These are phyloP conservation scores for Arabidopsis lyrata DNA, from an alignment of 441 rosid species.

Conservation along the genomic window DNA sequence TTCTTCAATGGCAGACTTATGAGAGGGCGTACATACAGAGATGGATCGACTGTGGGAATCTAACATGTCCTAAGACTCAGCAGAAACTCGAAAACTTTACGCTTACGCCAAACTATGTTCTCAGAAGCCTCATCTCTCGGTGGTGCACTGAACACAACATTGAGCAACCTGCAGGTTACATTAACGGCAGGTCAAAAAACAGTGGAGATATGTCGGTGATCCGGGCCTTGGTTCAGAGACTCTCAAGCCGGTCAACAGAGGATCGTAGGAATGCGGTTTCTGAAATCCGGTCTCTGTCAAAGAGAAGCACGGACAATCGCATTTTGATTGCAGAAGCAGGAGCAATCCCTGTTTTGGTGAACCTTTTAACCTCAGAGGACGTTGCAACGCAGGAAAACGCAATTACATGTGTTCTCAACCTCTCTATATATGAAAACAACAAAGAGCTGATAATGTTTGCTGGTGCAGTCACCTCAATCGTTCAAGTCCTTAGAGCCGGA, in stretches of 20 bases:
- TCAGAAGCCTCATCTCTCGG: slow-evolving; percentile 83
- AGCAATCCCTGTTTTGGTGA: slow-evolving; percentile 70
- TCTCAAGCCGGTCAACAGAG: slow-evolving; percentile 66
- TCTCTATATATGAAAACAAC: slow-evolving; percentile 91
- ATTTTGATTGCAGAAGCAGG: slow-evolving; percentile 75
- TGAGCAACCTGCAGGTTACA: slow-evolving; percentile 68
- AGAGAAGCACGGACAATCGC: slow-evolving; percentile 77
- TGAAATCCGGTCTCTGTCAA: slow-evolving; percentile 80
- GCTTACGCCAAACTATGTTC: slow-evolving; percentile 85
- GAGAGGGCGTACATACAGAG: slow-evolving; percentile 95
- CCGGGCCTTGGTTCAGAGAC: slow-evolving; percentile 66
- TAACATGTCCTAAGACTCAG: slow-evolving; percentile 92
- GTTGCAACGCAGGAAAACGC: slow-evolving; percentile 83
- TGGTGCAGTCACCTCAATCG: slow-evolving; percentile 88
- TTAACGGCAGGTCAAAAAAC: slow-evolving; percentile 68
- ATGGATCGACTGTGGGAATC: slow-evolving; percentile 92
- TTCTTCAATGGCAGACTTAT: slow-evolving; percentile 72
- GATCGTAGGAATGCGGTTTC: slow-evolving; percentile 81
- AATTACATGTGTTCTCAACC: slow-evolving; percentile 83
- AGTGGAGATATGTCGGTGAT: slow-evolving; percentile 77
- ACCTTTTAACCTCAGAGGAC: slow-evolving; percentile 70
- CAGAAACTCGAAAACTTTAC: slow-evolving; percentile 85
- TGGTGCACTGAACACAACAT: slow-evolving; percentile 83
- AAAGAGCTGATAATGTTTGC: slow-evolving; percentile 72
- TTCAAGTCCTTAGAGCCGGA: slow-evolving; percentile 71